Evolutionary conservation across 2,329 filamentous ascomycete species (phyloP).

Genomic region (Fusarium sp.): DNA sequence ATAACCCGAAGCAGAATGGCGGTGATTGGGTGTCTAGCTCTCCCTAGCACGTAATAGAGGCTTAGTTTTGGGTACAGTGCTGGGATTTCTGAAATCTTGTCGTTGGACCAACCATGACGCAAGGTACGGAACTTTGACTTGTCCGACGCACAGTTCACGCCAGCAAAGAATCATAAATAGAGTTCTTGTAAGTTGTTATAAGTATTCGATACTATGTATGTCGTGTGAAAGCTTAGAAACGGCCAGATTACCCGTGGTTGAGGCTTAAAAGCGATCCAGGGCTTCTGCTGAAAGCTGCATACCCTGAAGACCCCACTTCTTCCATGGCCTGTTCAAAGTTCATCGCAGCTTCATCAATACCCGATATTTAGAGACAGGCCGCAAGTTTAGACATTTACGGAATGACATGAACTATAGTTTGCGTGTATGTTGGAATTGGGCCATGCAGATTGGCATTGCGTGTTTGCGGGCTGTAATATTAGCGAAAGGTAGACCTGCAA

Average conservation of each 20-base stretch:
- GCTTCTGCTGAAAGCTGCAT: background rate
- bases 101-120: rapidly evolving
- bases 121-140: background rate
- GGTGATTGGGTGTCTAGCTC: rapidly evolving
- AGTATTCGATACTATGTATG: rapidly evolving
- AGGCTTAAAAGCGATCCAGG: background rate
- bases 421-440: background rate
- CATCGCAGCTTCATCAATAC: background rate
- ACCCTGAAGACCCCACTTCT: rapidly evolving
- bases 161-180: background rate
- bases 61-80: background rate
- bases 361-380: no score
- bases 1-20: no score
- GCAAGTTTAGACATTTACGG: background rate
- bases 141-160: rapidly evolving
- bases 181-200: background rate
- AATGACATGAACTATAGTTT: background rate
- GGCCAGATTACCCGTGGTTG: background rate
- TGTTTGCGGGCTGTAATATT: no score
- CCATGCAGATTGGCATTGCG: background rate
- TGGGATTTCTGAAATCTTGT: background rate
- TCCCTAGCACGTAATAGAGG: background rate
- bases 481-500: no score
- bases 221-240: rapidly evolving
- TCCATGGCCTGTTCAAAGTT: background rate